Conservation (phyloP, 495 filamentous ascomycete genomes). For the Penicillium roqueforti region DNA sequence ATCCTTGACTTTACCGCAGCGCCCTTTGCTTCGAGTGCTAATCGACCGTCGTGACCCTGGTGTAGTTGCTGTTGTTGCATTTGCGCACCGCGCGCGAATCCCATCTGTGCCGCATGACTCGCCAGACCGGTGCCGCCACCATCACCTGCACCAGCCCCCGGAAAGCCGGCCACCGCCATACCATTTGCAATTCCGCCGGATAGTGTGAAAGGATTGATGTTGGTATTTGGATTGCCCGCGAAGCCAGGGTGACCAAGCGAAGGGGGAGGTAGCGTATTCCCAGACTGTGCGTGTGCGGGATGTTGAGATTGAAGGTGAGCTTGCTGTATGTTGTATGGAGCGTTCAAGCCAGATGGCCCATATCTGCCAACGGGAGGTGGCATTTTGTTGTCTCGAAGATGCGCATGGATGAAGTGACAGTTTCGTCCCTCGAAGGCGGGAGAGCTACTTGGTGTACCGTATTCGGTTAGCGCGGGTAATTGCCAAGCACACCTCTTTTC, state of each 20-base stretch:
- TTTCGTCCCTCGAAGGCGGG: constrained; percentile 24
- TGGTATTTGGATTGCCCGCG: constrained; percentile 58
- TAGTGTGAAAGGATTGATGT: constrained; percentile 63
- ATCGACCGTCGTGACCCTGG: constrained; percentile 48
- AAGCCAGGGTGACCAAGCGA: constrained; percentile 58
- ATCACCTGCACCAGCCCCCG: constrained; percentile 50
- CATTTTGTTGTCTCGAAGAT: constrained; percentile 21
- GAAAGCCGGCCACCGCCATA: constrained; percentile 54
- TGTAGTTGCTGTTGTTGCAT: constrained; percentile 62
- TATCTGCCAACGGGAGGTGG: constrained; percentile 48
- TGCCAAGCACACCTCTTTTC: constrained; percentile 29
- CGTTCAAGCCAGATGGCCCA: constrained; percentile 48
- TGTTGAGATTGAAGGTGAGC: constrained; percentile 50
- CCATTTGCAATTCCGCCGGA: constrained; percentile 51
- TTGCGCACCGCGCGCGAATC: constrained; percentile 73
- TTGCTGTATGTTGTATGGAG: constrained; percentile 50
- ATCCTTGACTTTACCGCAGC: constrained; percentile 66
- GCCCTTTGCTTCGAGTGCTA: constrained; percentile 38
- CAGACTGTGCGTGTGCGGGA: constrained; percentile 48
- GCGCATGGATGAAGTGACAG: constrained; percentile 20
- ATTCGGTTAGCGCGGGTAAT: constrained; percentile 32
- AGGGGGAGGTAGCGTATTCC: constrained; percentile 55
- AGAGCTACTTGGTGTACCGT: constrained; percentile 21
- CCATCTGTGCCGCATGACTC: constrained; percentile 84
- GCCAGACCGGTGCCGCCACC: constrained; percentile 75